These are phyloP conservation scores for Trypanosoma boissoni DNA, from an alignment of 208 protist genomes.

Conservation along the genomic window DNA sequence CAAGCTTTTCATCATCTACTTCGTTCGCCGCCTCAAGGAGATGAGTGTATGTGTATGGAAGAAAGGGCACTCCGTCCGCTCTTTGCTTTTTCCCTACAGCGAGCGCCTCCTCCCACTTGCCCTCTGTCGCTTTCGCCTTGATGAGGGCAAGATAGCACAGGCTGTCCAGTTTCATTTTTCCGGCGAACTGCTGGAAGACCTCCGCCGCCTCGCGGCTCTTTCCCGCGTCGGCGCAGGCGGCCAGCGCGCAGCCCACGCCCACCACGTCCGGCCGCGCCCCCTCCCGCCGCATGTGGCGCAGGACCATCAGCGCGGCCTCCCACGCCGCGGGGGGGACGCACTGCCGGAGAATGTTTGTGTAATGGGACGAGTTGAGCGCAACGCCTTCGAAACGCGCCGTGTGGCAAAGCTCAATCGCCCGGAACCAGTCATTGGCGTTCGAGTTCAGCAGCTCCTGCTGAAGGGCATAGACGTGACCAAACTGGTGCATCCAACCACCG, in stretches of 20 bases:
- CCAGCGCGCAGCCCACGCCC: conserved; percentile 58
- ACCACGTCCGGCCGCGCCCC: conserved; percentile 68
- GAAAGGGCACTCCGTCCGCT: conserved; percentile 47
- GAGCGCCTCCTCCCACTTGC: conserved; percentile 34
- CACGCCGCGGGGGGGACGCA: conserved; percentile 65
- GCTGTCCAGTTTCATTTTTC: conserved; percentile 72
- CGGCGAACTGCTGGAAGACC: conserved; percentile 44
- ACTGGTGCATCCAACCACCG: conserved; percentile 91
- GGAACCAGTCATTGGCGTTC: conserved; percentile 72
- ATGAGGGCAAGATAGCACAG: conserved; percentile 79
- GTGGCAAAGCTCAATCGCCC: conserved; percentile 82
- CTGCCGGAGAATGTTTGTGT: conserved; percentile 74
- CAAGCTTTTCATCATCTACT: conserved; percentile 45
- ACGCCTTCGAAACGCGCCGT: conserved; percentile 77
- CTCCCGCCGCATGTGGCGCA: conserved; percentile 67
- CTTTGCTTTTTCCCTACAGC: conserved; percentile 52
- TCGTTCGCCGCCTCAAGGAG: conserved; percentile 55
- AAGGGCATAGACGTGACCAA: conserved; percentile 86
- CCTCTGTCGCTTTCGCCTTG: conserved; percentile 38
- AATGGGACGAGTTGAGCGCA: conserved; percentile 70
- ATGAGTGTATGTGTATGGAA: conserved; percentile 66
- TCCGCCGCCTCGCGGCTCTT: conserved; percentile 39
- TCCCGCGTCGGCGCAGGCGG: conserved; percentile 50
- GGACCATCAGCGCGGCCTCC: conserved; percentile 53
- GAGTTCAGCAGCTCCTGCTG: conserved; percentile 82